A percentile compares a stretch with the other conserved stretches of the same genome.
phyloP scores from a whole-genome alignment of 495 filamentous ascomycete genomes.

The Penicillium bovifimosum region DNA sequence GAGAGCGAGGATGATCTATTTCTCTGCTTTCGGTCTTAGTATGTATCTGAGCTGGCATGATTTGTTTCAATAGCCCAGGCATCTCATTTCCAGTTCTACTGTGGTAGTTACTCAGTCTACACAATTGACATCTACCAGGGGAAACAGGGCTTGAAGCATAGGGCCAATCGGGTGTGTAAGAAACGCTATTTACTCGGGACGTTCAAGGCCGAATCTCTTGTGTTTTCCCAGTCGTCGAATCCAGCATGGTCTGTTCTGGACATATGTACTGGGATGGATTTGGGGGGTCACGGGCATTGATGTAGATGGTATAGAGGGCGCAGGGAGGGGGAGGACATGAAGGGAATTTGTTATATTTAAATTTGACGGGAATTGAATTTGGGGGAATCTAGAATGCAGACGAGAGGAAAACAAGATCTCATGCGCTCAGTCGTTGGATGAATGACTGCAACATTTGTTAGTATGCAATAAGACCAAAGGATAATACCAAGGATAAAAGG shows the following conservation, averaged over 20 bases:
- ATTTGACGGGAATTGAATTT: slow-evolving; percentile 18
- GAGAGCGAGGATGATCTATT: too few relatives aligned
- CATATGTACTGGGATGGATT: background rate
- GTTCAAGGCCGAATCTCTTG: slow-evolving; percentile 1
- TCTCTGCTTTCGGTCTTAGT: too few relatives aligned
- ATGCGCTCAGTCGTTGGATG: slow-evolving; percentile 47
- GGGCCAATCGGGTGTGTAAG: too few relatives aligned
- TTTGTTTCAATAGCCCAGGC: background rate
- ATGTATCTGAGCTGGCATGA: too few relatives aligned
- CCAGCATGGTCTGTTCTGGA: background rate
- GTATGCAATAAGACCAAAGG: background rate
- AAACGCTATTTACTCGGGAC: slow-evolving; percentile 11
- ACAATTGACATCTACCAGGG: too few relatives aligned
- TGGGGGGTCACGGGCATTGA: background rate
- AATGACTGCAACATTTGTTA: slow-evolving; percentile 28
- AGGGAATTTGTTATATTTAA: too few relatives aligned
- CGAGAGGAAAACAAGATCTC: slow-evolving; percentile 22
- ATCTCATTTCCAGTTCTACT: background rate
- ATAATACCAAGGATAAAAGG: too few relatives aligned
- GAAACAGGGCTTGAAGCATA: too few relatives aligned
- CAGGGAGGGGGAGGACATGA: too few relatives aligned
- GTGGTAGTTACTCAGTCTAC: background rate
- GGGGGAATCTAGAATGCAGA: slow-evolving; percentile 42
- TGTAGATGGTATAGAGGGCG: slow-evolving; percentile 7
- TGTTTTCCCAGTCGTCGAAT: background rate